These are phyloP conservation scores for Phlyctochytrium bullatum DNA, from an alignment of 192 early-diverging fungal species.

Conservation along the genomic window DNA sequence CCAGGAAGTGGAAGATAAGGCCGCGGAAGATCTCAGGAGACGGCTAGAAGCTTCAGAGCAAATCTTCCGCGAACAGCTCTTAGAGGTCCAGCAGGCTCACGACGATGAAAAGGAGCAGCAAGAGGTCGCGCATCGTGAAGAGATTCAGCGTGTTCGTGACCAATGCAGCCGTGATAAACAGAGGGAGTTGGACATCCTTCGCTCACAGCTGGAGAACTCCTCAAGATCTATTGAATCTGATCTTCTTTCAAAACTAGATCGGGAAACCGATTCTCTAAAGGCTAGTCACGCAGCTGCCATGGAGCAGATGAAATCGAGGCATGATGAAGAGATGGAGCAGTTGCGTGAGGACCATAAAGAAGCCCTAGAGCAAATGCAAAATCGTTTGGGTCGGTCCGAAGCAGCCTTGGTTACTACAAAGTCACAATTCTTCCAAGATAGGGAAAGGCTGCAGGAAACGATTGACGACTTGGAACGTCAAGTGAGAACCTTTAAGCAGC, in stretches of 20 bases:
- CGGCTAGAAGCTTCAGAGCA: constrained; percentile 11
- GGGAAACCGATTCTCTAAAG: constrained; percentile 5
- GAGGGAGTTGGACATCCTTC: background rate
- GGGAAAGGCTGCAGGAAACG: constrained; percentile 40
- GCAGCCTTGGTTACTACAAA: constrained; percentile 27
- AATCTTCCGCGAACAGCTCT: constrained; percentile 12
- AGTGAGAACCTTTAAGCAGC: constrained; percentile 19
- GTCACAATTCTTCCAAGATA: constrained; percentile 37
- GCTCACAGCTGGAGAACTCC: constrained; percentile 6
- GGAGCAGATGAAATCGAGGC: constrained; percentile 6
- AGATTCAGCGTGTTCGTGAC: constrained; percentile 3
- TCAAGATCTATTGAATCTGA: background rate
- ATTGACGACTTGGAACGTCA: constrained; percentile 39
- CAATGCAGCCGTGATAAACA: constrained; percentile 5
- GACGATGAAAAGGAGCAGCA: constrained; percentile 19
- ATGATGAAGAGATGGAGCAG: constrained; percentile 17
- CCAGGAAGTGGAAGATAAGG: constrained; percentile 17
- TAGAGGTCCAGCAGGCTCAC: constrained; percentile 15
- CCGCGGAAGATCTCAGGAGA: background rate
- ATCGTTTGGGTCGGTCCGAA: constrained; percentile 30
- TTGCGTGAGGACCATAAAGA: constrained; percentile 9
- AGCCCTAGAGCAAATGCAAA: constrained; percentile 21
- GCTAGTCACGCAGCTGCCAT: constrained; percentile 1
- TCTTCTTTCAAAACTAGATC: background rate
- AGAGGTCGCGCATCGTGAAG: constrained; percentile 9